Evolutionary conservation across 108 stramenopile species (phyloP), one percentile per base, ranked within the genome.

Genomic region (Cylindrotheca closterium): DNA sequence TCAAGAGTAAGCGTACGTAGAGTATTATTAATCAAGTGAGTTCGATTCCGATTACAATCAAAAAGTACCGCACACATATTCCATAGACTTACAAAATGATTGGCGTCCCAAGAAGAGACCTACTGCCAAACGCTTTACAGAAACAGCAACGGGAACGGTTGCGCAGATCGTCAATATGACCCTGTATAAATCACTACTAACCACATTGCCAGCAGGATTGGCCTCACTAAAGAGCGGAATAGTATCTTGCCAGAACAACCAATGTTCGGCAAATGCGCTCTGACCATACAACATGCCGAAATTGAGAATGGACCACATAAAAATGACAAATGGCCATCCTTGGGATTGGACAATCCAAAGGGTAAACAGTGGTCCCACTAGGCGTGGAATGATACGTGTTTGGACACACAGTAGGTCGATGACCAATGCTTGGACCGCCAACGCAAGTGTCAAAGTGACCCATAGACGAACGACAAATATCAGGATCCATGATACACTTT

Each of bases 71-170:
- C n/a, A n/a, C n/a, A n/a, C n/a, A n/a, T n/a, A n/a, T n/a, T n/a
- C n/a, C n/a, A n/a, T n/a, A n/a, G 1, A 74, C 73, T 55, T 67
- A 75, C 74, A 22, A 26, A 76, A 73, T 22, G 79, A 80, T 58
- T 79, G 68, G 23, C 71, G 54, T 33, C 90, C 90, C 12, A 91
- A 67, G 28, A 74, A 73, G 1, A 87, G 55, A 19, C 82, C 83
- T 2, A 91, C 57, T 30, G 60, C 51, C 12, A 86, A 62, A 49
- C 90, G 60, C 51, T 91, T 91, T 18, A 86, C 29, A 0, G 81
- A 68, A 15, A 80, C 76, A 25, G 58, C 53, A 5, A 80, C 53
- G 10, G 82, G 82, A 10, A 85, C 68, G 42, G 70, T 58, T 17
- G 80, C 65, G 1, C 25, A 60, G 2, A 61, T 58, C 33, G 62